Percentiles rank a stretch among this genome's conserved stretches.
These are phyloP conservation scores for Aureobasidium lini DNA, from an alignment of 2,329 filamentous ascomycete species.

Conservation along the genomic window DNA sequence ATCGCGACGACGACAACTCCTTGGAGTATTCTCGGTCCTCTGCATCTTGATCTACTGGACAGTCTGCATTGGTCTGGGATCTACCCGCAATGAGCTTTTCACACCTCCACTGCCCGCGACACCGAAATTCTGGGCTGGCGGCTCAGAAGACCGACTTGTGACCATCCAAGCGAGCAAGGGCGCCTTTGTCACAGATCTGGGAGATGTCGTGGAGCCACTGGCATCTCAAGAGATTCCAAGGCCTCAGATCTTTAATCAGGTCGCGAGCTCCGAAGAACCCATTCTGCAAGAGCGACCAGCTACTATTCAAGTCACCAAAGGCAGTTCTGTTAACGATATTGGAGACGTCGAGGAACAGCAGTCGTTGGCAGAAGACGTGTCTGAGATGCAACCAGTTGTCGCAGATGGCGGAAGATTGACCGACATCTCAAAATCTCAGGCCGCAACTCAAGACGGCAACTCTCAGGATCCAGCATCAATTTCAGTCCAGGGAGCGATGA, in stretches of 20 bases:
- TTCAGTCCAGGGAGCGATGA: not conserved
- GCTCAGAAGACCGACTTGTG: not conserved
- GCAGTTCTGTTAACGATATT: not conserved
- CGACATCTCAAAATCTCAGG: not conserved
- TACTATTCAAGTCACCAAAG: not conserved
- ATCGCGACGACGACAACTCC: not conserved
- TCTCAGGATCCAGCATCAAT: no score
- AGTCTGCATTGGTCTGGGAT: not conserved
- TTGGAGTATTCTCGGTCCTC: not conserved
- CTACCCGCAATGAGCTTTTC: not conserved
- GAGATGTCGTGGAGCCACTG: no score
- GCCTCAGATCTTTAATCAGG: no score
- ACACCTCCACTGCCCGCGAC: not conserved
- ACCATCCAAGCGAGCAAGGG: not conserved
- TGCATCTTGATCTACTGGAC: not conserved
- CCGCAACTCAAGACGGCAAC: constrained; percentile 17
- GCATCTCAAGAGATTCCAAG: no score
- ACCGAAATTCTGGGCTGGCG: not conserved
- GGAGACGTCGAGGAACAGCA: constrained; percentile 1
- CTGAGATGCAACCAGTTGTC: not conserved
- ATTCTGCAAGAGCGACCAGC: not conserved
- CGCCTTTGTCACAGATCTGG: not conserved
- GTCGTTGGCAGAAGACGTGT: not conserved
- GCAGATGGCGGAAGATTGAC: not conserved
- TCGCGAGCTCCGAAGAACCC: not conserved